phyloP scores from a whole-genome alignment of 202 grass and related monocot species.

The Bolboschoenoplectus hybrid region DNA sequence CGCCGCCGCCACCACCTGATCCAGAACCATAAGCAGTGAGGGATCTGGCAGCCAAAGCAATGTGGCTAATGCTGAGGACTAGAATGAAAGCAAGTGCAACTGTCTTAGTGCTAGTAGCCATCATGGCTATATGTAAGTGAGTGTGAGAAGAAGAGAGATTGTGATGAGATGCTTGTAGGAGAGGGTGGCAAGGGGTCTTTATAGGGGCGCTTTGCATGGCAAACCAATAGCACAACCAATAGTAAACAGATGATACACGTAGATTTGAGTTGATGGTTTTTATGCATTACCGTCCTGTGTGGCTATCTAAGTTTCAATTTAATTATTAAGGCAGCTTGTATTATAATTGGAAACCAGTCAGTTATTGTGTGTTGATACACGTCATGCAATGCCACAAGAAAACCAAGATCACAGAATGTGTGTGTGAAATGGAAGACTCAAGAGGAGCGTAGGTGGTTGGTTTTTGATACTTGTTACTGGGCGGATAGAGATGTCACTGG shows the following conservation, averaged over 20 bases:
- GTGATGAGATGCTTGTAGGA: conserved; percentile 16
- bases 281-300: neutral
- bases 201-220: conserved; percentile 29
- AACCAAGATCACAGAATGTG: too few relatives aligned
- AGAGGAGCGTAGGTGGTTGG: too few relatives aligned
- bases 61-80: conserved; percentile 34
- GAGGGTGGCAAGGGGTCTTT: conserved; percentile 19
- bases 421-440: too few relatives aligned
- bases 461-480: too few relatives aligned
- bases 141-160: conserved; percentile 24
- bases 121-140: conserved; percentile 5
- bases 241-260: neutral
- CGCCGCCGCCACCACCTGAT: conserved; percentile 8
- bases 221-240: neutral
- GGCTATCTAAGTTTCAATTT: neutral
- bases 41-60: conserved; percentile 19
- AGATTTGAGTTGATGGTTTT: neutral
- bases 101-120: conserved; percentile 30
- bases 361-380: too few relatives aligned
- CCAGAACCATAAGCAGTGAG: conserved; percentile 35
- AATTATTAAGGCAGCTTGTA: neutral
- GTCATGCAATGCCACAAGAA: too few relatives aligned
- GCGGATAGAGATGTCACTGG: too few relatives aligned
- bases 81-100: conserved; percentile 30
- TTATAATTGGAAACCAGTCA: too few relatives aligned